A percentile compares a stretch with the other conserved stretches of the same genome.
Evolutionary conservation across 2,329 filamentous ascomycete species (phyloP).

Genomic region (Podosphaera xanthii): DNA sequence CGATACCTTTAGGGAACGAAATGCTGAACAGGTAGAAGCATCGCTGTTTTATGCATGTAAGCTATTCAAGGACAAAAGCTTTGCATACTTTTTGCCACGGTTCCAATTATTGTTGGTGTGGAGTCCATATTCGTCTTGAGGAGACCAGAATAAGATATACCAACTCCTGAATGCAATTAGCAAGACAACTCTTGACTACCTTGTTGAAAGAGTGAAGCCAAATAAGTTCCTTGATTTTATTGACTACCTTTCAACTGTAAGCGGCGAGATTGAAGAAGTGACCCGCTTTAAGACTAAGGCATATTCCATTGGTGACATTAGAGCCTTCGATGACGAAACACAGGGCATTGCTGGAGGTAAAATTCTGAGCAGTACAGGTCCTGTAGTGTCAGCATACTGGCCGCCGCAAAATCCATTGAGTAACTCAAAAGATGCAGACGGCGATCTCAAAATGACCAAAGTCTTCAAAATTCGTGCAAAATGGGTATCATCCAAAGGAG

Average conservation of each 20-base stretch:
- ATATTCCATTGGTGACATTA: neutral
- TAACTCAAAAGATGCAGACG: neutral
- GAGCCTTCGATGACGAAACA: neutral
- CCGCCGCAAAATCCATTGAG: neutral
- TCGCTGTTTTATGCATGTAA: neutral
- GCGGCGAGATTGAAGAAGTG: neutral
- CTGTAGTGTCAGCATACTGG: neutral
- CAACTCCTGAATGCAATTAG: neutral
- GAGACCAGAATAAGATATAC: neutral
- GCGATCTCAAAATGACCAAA: neutral
- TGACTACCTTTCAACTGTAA: neutral
- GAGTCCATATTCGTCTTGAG: neutral
- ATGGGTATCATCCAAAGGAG: too few species aligned
- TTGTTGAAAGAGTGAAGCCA: neutral
- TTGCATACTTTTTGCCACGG: neutral
- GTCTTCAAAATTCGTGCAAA: too few species aligned
- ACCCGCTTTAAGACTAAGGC: neutral
- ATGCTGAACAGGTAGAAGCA: neutral
- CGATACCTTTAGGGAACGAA: neutral
- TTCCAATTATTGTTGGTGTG: neutral
- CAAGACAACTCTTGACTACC: neutral
- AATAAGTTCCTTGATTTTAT: neutral
- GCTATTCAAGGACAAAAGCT: neutral
- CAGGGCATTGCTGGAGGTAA: neutral
- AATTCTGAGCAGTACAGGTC: neutral